phyloP scores from a whole-genome alignment of 2,329 filamentous ascomycete species.

The Nemania sp. region DNA sequence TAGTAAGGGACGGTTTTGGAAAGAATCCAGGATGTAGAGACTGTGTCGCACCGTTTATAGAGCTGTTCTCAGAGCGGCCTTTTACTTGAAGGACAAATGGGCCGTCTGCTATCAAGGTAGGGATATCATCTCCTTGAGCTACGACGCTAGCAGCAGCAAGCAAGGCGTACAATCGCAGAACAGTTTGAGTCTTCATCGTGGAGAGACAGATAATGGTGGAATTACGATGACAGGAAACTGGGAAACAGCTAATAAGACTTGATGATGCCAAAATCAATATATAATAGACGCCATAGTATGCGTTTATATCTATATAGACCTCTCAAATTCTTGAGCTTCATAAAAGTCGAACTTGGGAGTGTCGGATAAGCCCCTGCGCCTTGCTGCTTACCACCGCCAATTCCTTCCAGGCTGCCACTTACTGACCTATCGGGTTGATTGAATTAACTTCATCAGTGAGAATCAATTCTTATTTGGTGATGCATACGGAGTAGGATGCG shows the following conservation, averaged over 20 bases:
- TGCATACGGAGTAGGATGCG: not conserved
- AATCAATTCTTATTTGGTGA: not conserved
- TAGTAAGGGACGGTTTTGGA: not conserved
- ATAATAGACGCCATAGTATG: no score
- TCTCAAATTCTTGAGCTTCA: no score
- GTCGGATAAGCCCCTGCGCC: no score
- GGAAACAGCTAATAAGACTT: not conserved
- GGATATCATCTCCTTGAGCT: constrained; percentile 2
- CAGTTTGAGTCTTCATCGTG: not conserved
- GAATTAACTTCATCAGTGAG: not conserved
- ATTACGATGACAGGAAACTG: not conserved
- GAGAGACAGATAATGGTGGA: not conserved
- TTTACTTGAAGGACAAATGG: constrained; percentile 14
- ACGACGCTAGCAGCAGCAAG: not conserved
- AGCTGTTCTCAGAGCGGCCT: not conserved
- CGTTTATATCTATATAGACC: no score
- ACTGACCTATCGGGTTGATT: not conserved
- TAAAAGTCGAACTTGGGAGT: no score
- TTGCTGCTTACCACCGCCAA: not conserved
- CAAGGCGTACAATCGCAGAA: not conserved
- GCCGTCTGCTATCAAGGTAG: constrained; percentile 9
- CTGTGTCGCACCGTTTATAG: constrained; percentile 7
- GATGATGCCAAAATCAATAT: no score
- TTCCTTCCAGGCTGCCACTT: constrained; percentile 13
- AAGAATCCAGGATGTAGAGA: not conserved